phyloP scores from a whole-genome alignment of 2,329 filamentous ascomycete species.

The Microsporum audouinii region DNA sequence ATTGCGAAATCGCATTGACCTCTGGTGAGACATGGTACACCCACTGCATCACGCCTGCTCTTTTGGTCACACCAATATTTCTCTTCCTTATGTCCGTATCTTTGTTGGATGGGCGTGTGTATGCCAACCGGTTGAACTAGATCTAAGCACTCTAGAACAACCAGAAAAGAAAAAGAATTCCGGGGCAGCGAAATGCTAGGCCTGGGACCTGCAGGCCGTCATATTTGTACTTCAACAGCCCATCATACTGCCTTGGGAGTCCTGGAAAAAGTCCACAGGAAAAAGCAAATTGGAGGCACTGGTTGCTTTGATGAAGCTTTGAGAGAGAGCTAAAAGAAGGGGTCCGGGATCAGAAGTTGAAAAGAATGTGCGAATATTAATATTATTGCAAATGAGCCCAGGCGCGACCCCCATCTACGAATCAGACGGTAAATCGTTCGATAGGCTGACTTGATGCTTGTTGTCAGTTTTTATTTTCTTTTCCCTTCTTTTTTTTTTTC shows the following conservation, averaged over 20 bases:
- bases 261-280: background rate
- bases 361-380: background rate
- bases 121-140: background rate
- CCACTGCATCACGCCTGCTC: constrained; percentile 38
- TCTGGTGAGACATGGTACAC: constrained; percentile 40
- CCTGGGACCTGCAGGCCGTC: background rate
- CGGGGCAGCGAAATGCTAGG: background rate
- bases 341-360: background rate
- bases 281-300: background rate
- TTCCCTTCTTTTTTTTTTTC: background rate
- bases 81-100: background rate
- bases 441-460: background rate
- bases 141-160: background rate
- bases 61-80: background rate
- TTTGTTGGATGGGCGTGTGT: background rate
- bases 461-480: background rate
- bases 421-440: background rate
- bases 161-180: background rate
- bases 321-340: background rate
- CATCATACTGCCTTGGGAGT: background rate
- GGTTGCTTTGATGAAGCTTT: background rate
- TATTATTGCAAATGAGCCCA: background rate
- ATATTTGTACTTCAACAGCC: background rate
- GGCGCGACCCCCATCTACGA: background rate
- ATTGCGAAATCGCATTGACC: constrained; percentile 39